A percentile compares a stretch with the other conserved stretches of the same genome.
Conservation (phyloP, 805 yeast species). For the Naumovozyma baii region DNA sequence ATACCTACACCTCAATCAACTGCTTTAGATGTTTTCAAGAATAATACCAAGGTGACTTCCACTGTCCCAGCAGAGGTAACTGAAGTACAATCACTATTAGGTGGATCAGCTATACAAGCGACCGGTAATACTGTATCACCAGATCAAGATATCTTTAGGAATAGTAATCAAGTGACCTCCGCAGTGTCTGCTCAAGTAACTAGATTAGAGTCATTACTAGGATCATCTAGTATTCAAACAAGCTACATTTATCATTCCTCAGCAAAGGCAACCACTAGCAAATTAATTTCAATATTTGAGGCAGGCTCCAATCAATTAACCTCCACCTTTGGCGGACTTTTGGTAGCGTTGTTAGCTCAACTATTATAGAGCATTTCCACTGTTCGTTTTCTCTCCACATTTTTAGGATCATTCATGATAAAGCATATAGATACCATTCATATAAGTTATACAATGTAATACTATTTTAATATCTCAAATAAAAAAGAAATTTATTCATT, state of each 20-base stretch:
- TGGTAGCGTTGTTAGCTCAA: not conserved
- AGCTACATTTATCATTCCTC: not conserved
- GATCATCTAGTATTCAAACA: not conserved
- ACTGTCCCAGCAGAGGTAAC: not conserved
- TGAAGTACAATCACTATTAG: not conserved
- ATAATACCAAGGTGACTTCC: not conserved
- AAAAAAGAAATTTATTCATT: too few relatives aligned
- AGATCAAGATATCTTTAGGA: not conserved
- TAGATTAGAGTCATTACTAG: not conserved
- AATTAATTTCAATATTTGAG: not conserved
- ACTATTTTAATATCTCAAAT: too few relatives aligned
- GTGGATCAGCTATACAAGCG: too few relatives aligned
- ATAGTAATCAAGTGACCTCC: not conserved
- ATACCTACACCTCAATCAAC: too few relatives aligned
- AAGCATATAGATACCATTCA: not conserved
- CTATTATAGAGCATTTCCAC: not conserved
- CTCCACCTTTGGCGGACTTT: not conserved
- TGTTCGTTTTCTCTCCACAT: too few relatives aligned
- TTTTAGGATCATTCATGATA: too few relatives aligned
- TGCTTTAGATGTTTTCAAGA: not conserved
- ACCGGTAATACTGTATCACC: too few relatives aligned
- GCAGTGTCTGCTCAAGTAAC: constrained; percentile 1
- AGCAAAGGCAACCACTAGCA: not conserved
- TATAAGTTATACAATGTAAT: too few relatives aligned
- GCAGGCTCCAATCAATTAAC: not conserved